phyloP scores from a whole-genome alignment of 768 basidiomycete genomes.

The Lactifluus pinguis region DNA sequence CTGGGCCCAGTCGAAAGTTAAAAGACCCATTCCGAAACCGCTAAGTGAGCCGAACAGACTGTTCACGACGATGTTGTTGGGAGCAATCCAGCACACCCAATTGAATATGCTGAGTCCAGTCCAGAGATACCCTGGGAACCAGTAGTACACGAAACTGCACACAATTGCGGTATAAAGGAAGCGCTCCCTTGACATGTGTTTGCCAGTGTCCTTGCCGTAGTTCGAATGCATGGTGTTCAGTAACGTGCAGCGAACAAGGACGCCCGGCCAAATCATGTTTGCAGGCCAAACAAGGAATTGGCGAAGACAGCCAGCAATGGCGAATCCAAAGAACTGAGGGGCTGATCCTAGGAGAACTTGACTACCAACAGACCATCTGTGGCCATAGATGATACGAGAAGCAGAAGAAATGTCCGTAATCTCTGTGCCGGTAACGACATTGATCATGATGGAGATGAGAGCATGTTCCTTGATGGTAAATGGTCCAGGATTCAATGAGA shows the following conservation, averaged over 20 bases:
- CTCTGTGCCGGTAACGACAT: slow-evolving; percentile 43
- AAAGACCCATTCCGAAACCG: no score
- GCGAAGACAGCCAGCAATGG: slow-evolving; percentile 63
- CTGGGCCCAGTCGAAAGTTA: no score
- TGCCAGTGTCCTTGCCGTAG: slow-evolving; percentile 57
- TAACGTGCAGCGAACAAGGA: slow-evolving; percentile 72
- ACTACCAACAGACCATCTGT: slow-evolving; percentile 45
- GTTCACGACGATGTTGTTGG: no score
- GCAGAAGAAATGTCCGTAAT: slow-evolving; percentile 60
- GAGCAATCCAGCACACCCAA: no score
- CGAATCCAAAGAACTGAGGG: slow-evolving; percentile 61
- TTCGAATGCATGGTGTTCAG: slow-evolving; percentile 83
- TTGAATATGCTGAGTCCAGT: no score
- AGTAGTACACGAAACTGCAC: slow-evolving; percentile 63
- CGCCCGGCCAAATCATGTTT: slow-evolving; percentile 89
- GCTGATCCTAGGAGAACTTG: slow-evolving; percentile 54
- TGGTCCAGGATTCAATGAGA: no score
- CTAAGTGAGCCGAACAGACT: no score
- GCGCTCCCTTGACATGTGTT: slow-evolving; percentile 68
- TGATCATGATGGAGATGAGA: no score
- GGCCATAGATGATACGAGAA: slow-evolving; percentile 61
- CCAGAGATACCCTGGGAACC: slow-evolving; percentile 50
- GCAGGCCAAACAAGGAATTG: slow-evolving; percentile 79
- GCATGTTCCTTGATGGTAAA: no score
- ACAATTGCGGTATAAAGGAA: slow-evolving; percentile 62